Evolutionary conservation across 1,284 basidiomycete genomes (phyloP).

Genomic region (Coriolopsis trogii): DNA sequence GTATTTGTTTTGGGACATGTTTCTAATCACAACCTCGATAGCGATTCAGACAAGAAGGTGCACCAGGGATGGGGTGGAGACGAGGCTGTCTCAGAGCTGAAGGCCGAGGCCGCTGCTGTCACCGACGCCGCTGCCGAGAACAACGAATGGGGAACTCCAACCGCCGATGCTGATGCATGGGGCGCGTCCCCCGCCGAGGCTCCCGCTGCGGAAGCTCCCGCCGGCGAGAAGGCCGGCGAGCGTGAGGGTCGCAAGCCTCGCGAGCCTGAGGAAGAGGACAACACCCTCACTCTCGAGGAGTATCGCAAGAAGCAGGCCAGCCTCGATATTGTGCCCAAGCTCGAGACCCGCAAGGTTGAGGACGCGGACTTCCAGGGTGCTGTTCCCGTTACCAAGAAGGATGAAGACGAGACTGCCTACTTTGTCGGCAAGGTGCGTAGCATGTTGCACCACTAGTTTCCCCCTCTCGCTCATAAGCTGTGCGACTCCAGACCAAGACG

Average conservation of each 20-base stretch:
- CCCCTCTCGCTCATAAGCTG: not conserved
- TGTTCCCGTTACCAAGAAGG: conserved; percentile 59
- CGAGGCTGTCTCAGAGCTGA: conserved; percentile 78
- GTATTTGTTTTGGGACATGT: not conserved
- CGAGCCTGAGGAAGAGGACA: conserved; percentile 88
- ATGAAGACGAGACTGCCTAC: conserved; percentile 65
- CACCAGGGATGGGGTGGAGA: conserved; percentile 92
- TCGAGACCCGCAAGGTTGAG: conserved; percentile 71
- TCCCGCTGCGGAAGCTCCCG: conserved; percentile 35
- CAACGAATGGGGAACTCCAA: conserved; percentile 46
- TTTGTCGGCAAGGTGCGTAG: conserved; percentile 74
- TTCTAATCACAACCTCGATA: too few species aligned
- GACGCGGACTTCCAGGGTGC: conserved; percentile 64
- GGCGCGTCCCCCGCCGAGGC: conserved; percentile 38
- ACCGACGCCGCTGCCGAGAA: conserved; percentile 41
- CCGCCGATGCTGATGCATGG: conserved; percentile 42
- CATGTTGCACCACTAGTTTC: not conserved
- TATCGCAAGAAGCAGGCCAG: conserved; percentile 79
- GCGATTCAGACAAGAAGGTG: conserved; percentile 91
- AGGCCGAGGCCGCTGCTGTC: conserved; percentile 63
- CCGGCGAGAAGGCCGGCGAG: conserved; percentile 40
- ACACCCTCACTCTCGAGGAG: conserved; percentile 86
- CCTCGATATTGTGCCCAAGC: conserved; percentile 59
- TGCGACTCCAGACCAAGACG: conserved; percentile 54
- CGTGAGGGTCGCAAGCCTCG: conserved; percentile 42